A percentile compares a stretch with the other conserved stretches of the same genome.
Evolutionary conservation across 176 grass and related monocot species (phyloP).

Genomic region (Guadua angustifolia): DNA sequence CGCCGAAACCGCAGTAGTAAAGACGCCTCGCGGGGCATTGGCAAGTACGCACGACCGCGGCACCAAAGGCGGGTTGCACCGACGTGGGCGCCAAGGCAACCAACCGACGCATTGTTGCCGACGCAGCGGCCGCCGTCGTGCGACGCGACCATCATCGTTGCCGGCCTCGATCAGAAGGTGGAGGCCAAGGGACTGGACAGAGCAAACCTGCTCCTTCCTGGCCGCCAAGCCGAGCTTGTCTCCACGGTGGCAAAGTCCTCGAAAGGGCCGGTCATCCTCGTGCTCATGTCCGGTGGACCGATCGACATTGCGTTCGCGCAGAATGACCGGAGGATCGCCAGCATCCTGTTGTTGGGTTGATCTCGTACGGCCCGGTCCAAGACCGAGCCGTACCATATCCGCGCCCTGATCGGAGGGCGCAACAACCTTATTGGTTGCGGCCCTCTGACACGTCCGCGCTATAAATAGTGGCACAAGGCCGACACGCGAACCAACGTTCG

Average conservation of each 20-base stretch:
- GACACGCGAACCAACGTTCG: too few relatives aligned
- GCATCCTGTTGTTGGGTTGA: too few relatives aligned
- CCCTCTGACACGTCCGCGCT: too few relatives aligned
- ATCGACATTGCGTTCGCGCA: constrained; percentile 73
- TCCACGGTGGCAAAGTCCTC: constrained; percentile 65
- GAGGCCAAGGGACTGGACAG: constrained; percentile 69
- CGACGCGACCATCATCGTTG: constrained; percentile 67
- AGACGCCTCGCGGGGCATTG: constrained; percentile 62
- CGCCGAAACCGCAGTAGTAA: constrained; percentile 18
- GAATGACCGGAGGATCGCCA: constrained; percentile 51
- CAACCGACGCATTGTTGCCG: constrained; percentile 54
- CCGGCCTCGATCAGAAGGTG: constrained; percentile 66
- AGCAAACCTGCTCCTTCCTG: constrained; percentile 59
- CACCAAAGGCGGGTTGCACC: constrained; percentile 59
- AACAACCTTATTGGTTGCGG: too few relatives aligned
- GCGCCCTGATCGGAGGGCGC: too few relatives aligned
- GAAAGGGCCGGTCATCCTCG: constrained; percentile 60
- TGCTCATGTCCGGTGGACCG: constrained; percentile 72
- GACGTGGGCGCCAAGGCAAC: constrained; percentile 57
- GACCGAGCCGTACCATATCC: too few relatives aligned
- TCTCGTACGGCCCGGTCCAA: too few relatives aligned
- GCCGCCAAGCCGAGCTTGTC: constrained; percentile 71
- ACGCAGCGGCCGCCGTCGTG: constrained; percentile 27
- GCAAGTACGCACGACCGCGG: constrained; percentile 39
- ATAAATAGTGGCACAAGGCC: too few relatives aligned